Base-by-base conservation (phyloP, 495 filamentous ascomycete species). In the Aspergillus haitiensis region DNA sequence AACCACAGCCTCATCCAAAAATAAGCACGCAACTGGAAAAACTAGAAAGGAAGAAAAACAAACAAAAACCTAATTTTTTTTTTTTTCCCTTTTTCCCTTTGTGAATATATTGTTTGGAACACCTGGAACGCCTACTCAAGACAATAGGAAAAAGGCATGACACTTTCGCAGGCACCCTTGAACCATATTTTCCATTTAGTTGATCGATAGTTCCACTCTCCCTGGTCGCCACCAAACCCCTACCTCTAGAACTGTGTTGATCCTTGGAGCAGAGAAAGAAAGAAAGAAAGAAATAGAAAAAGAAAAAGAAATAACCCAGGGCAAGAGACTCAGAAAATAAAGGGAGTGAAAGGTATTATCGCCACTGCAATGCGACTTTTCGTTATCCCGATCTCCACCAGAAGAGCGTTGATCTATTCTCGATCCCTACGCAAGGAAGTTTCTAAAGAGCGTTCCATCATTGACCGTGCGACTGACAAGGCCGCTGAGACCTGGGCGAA, bases 391-490 rank as follows among this genome's bases (percentile, higher is more conserved):
- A 91, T 99, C 68, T 96, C 93, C 52, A 96, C 91, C 9, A 81
- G 87, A 67, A 87, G 91, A 64, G 89, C 90, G n/a, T 82, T 99
- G 50, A 86, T 99, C 56, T 99, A 97, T 81, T 92, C 91, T 75
- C 88, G 95, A 69, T 85, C 87, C 47, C 74, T 93, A 18, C 73
- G 79, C 60, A 72, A 72, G 61, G 72, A 81, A 55, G 33, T 73
- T 5, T 57, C 77, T 7, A 72, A 72, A 34, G 80, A 87, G 55
- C 72, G 80, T 16, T 82, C 84, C 0, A 67, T 78, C 57, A 60
- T 84, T 16, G 91, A 96, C 62, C 81, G 81, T 61, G 70, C 84
- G 55, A 90, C 88, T 42, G 68, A 73, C 62, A 88, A 86, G 64
- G 90, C 86, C 3, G 83, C 88, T 6, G 75, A 83, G 50, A 85